These are phyloP conservation scores for Tuber microsphaerosporum DNA, from an alignment of 495 filamentous ascomycete genomes.

Conservation along the genomic window DNA sequence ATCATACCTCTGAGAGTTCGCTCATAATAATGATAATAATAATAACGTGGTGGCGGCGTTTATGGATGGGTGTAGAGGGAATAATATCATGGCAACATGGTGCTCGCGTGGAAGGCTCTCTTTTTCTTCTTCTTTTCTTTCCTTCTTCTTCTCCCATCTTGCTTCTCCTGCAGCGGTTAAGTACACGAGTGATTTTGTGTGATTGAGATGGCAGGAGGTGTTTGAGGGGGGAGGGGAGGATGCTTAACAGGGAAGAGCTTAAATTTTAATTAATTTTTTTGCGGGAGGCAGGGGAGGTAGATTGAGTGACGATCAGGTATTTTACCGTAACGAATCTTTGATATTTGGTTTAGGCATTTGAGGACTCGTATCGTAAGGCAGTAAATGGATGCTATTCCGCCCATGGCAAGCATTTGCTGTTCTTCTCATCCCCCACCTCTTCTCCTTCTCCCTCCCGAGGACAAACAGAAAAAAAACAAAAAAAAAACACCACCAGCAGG, in stretches of 20 bases:
- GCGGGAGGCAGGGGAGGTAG: not conserved
- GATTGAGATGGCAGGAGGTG: not conserved
- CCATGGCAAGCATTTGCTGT: not conserved
- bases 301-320: not conserved
- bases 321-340: not conserved
- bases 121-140: not conserved
- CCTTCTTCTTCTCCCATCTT: not conserved
- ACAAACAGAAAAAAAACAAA: not conserved
- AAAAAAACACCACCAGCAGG: not conserved
- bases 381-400: not conserved
- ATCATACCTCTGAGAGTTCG: not conserved
- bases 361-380: not conserved
- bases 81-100: not conserved
- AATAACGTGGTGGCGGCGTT: not conserved
- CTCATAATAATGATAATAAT: not conserved
- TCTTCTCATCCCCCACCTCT: not conserved
- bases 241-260: not conserved
- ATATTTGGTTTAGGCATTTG: not conserved
- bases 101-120: not conserved
- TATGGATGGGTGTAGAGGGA: not conserved
- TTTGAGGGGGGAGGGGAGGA: not conserved
- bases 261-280: not conserved
- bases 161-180: not conserved
- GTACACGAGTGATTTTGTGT: not conserved
- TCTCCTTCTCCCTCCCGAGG: not conserved